Base-by-base conservation (phyloP, 495 filamentous ascomycete species). In the Aspergillus panamensis region DNA sequence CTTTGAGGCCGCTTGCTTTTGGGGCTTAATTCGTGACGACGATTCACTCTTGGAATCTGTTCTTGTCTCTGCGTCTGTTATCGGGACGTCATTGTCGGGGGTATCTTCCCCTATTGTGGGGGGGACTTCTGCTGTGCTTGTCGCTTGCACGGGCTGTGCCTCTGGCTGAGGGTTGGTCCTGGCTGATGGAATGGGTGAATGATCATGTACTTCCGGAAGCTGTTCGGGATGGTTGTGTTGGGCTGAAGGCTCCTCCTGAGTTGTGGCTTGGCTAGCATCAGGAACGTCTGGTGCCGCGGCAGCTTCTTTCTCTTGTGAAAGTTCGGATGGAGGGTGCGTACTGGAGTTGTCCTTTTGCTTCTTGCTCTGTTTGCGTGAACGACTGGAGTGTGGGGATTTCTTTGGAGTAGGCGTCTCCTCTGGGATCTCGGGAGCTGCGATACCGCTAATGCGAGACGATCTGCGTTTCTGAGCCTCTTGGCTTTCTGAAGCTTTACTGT, bases 391-490 rank as follows among this genome's bases (percentile, higher is more conserved):
- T 14, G 61, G 62, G 9, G 60, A 53, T 21, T 60, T 63, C 35
- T 45, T 53, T 19, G 48, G 50, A 5, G 25, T 21, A 20, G 60
- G 61, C 9, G 14, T 56, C 37, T 64, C 62, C 30, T 59, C 62
- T 2, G 58, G 30, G 14, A 61, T 43, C 12, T 50, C 49, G 2
- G 61, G 59, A 3, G 54, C 52, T 31, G 63, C 52, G 19, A 63
- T 51, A 6, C 64, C 67, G n/a, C 67, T 67, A 10, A 67, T 55
- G 31, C 65, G 65, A 7, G 61, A 52, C 10, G 68, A 72, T 43
- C 70, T 66, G 33, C 70, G 68, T 8, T 61, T 43, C 42, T 66
- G 57, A 31, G 54, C 33, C 4, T 58, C 55, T 51, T 61, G 62
- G 4, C 39, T 21, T 10, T 35, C 49, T 9, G 45, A 39, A 16